Evolutionary conservation across 2,329 filamentous ascomycete species (phyloP), one percentile per base, ranked within the genome.

Genomic region (Curvularia sp.): DNA sequence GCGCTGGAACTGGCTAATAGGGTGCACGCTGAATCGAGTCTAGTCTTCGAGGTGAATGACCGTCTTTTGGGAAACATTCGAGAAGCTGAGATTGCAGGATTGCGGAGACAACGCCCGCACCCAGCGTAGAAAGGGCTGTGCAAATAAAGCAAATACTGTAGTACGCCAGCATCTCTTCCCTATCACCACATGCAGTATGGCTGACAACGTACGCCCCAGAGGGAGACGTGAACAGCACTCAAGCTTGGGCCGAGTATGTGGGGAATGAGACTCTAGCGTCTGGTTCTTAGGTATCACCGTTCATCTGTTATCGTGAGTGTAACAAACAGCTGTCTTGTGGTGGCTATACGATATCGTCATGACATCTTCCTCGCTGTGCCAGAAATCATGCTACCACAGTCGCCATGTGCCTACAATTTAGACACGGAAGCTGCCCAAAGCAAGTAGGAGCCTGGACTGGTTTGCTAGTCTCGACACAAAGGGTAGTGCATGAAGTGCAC

Each of bases 41-140:
- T 45, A 27, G 45, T 30, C 39, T 23, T 19, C 3, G 32, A 43
- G n/a, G 8, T 36, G 36, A 38, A 34, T 25, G 21, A 39, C 23
- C 15, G 15, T 18, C 23, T 34, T 39, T n/a, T 32, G 30, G 39
- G 49, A 55, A 49, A 34, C n/a, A 39, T 49, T 55, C 50, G 32
- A 54, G 21, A 42, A 25, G 15, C 23, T 46, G 36, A 49, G 45
- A 55, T 49, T 54, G 38, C 46, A 58, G 55, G 51, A 58, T 49
- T 32, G 39, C 28, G 48, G 39, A 49, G 32, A 45, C 8, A 25
- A 23, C 12, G 30, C 30, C 21, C 19, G 32, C 41, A 34, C 23
- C 34, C 21, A 38, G 21, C 15, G 21, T 42, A 13, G 28, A 48
- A 53, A 34, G n/a, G 36, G 12, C 28, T 50, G 28, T 38, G 34